These are phyloP conservation scores for Xylaria multiplex DNA, from an alignment of 2,329 filamentous ascomycete genomes.

Conservation along the genomic window DNA sequence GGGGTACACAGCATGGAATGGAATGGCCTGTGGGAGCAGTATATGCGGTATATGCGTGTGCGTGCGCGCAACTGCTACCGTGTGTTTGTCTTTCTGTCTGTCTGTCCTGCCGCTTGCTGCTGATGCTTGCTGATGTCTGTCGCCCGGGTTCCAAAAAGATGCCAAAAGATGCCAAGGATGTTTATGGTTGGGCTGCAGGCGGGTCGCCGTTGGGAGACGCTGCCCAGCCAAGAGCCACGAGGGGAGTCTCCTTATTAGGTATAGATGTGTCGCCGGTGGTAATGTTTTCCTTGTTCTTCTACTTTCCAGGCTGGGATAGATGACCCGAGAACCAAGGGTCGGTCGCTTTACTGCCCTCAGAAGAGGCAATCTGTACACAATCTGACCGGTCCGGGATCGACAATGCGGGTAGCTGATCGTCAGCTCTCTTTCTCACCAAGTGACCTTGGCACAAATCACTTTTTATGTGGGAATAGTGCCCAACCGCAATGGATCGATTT, in stretches of 20 bases:
- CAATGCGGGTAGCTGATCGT: conserved; percentile 34
- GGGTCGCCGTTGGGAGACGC: conserved; percentile 44
- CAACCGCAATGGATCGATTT: conserved; percentile 10
- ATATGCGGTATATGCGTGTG: conserved; percentile 19
- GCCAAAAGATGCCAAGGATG: conserved; percentile 29
- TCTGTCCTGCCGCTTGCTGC: conserved; percentile 1
- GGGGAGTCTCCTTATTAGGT: conserved; percentile 32
- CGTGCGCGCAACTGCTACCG: conserved; percentile 10
- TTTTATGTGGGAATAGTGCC: conserved; percentile 18
- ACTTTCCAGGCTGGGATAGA: not conserved
- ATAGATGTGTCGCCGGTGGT: conserved; percentile 2
- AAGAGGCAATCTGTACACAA: conserved; percentile 9
- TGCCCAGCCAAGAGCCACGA: conserved; percentile 46
- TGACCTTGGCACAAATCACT: conserved; percentile 11
- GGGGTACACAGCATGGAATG: conserved; percentile 49
- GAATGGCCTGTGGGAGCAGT: conserved; percentile 14
- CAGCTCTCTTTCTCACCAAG: conserved; percentile 25
- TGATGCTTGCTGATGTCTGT: conserved; percentile 2
- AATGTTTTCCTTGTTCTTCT: not conserved
- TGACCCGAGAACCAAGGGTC: too few species aligned
- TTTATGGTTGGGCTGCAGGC: conserved; percentile 48
- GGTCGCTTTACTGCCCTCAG: conserved; percentile 7
- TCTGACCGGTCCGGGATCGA: conserved; percentile 34
- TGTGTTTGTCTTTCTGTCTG: not conserved
- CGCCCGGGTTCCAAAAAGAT: conserved; percentile 24